phyloP scores from a whole-genome alignment of 192 early-diverging fungal species.

The Podila verticillata region DNA sequence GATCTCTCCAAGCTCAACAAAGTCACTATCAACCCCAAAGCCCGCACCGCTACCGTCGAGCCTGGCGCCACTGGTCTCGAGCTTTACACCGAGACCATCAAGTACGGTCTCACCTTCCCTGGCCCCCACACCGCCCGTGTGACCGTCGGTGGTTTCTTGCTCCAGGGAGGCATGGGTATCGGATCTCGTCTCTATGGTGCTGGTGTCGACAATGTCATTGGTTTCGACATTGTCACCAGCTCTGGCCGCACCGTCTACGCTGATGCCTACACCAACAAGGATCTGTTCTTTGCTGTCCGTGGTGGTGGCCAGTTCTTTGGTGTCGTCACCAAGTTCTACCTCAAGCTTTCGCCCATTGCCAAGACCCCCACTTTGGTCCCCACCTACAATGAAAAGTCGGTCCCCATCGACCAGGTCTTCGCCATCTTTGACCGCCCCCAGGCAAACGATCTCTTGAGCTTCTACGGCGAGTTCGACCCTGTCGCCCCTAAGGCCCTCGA shows the following conservation, averaged over 20 bases:
- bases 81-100: conserved; percentile 37
- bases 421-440: conserved; percentile 51
- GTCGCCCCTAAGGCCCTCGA: conserved; percentile 44
- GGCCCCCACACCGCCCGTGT: conserved; percentile 38
- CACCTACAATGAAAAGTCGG: conserved; percentile 30
- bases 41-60: conserved; percentile 37
- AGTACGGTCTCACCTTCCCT: conserved; percentile 47
- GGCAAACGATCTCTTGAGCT: conserved; percentile 29
- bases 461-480: conserved; percentile 46
- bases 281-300: conserved; percentile 46
- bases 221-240: conserved; percentile 42
- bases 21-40: conserved; percentile 28
- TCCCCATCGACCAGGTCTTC: conserved; percentile 45
- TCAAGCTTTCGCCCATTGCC: conserved; percentile 38
- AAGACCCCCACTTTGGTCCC: conserved; percentile 42
- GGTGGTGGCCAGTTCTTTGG: conserved; percentile 53
- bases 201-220: conserved; percentile 51
- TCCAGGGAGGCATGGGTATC: conserved; percentile 50
- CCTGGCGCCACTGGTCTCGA: conserved; percentile 45
- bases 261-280: conserved; percentile 34
- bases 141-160: conserved; percentile 45
- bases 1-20: conserved; percentile 45
- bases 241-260: conserved; percentile 33
- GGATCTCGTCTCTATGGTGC: conserved; percentile 40
- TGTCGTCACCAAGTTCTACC: conserved; percentile 41